A percentile compares a stretch with the other conserved stretches of the same genome.
Evolutionary conservation across 2,329 filamentous ascomycete genomes (phyloP).

Genomic region (Magnaporthiopsis rhizophila): DNA sequence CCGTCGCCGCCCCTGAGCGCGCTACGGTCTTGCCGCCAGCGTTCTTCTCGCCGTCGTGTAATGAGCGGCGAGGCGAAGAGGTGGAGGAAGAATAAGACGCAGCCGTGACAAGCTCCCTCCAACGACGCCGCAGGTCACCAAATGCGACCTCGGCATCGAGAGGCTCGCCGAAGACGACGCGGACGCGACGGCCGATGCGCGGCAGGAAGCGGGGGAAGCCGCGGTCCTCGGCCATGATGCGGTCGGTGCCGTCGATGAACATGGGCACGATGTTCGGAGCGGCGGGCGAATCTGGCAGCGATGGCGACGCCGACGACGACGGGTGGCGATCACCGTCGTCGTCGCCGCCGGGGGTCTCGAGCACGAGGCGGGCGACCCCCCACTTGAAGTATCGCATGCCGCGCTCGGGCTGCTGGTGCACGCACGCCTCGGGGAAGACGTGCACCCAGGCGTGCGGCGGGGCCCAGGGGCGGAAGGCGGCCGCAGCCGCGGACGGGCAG

Average conservation of each 20-base stretch:
- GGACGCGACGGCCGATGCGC: constrained; percentile 60
- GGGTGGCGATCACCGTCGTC: constrained; percentile 26
- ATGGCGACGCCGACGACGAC: constrained; percentile 30
- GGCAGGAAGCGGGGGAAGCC: constrained; percentile 75
- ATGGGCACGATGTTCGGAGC: constrained; percentile 86
- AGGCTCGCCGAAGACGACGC: constrained; percentile 70
- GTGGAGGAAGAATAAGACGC: neutral
- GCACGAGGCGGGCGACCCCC: constrained; percentile 84
- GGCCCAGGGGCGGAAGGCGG: constrained; percentile 56
- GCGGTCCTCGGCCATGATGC: constrained; percentile 80
- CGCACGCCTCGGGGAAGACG: constrained; percentile 90
- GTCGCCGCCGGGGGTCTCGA: constrained; percentile 50
- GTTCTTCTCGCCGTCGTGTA: neutral
- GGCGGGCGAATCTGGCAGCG: neutral
- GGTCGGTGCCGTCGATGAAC: constrained; percentile 85
- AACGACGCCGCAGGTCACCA: constrained; percentile 65
- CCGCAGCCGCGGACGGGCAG: constrained; percentile 36
- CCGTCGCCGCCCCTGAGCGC: neutral
- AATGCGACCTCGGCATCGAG: constrained; percentile 68
- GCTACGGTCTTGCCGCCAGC: neutral
- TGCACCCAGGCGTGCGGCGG: constrained; percentile 75
- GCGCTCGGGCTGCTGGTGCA: constrained; percentile 74
- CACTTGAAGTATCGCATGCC: constrained; percentile 97
- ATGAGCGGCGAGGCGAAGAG: neutral
- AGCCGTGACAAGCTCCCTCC: constrained; percentile 54